Conservation (phyloP, 148 eudicot genomes). For the Silene uniflora region DNA sequence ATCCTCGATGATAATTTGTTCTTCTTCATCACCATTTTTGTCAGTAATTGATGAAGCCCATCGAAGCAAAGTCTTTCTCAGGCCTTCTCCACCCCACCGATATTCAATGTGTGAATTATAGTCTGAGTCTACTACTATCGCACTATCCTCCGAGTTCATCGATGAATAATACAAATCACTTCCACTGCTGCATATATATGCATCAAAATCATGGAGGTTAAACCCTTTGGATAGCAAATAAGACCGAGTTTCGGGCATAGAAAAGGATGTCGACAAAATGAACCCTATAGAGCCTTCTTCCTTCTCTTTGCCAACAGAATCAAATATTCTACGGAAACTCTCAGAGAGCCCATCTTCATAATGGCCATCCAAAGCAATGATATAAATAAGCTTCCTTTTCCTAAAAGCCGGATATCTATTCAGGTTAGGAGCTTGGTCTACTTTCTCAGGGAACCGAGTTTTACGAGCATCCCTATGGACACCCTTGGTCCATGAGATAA, state of each 20-base stretch:
- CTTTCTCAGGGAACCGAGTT: constrained; percentile 40
- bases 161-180: constrained; percentile 86
- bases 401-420: constrained; percentile 72
- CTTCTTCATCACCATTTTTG: constrained; percentile 52
- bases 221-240: constrained; percentile 58
- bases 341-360: constrained; percentile 48
- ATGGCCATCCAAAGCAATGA: constrained; percentile 72
- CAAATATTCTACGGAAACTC: constrained; percentile 50
- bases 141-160: constrained; percentile 51
- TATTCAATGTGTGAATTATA: constrained; percentile 87
- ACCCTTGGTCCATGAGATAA: constrained; percentile 66
- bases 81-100: constrained; percentile 98
- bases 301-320: constrained; percentile 55
- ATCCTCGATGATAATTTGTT: constrained; percentile 64
- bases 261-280: constrained; percentile 77
- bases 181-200: constrained; percentile 90
- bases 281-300: constrained; percentile 75
- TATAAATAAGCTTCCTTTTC: constrained; percentile 63
- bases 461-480: constrained; percentile 37
- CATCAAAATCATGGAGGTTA: constrained; percentile 80
- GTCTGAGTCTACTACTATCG: constrained; percentile 66
- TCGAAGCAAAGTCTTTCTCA: constrained; percentile 77
- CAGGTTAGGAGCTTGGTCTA: constrained; percentile 35
- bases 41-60: constrained; percentile 66
- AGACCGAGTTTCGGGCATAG: constrained; percentile 61